These are phyloP conservation scores for Epichloe sp. DNA, from an alignment of 2,329 filamentous ascomycete species.

Conservation along the genomic window DNA sequence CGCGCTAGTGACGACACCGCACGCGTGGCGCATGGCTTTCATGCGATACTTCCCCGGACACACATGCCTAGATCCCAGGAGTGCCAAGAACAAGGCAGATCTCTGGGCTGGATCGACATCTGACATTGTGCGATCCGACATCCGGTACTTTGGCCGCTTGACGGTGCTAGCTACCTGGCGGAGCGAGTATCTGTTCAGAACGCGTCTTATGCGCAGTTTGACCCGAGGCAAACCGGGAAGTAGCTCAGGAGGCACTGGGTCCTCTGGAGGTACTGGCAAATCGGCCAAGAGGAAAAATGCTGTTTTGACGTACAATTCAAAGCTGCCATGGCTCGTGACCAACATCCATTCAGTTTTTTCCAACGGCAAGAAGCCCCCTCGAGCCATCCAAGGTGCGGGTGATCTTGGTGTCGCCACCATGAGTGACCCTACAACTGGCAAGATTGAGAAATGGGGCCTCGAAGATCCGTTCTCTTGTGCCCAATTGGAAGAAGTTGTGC, in stretches of 20 bases:
- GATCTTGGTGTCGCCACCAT: slow-evolving; percentile 66
- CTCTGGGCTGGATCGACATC: slow-evolving; percentile 31
- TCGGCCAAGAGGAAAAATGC: slow-evolving; percentile 56
- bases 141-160: slow-evolving; percentile 69
- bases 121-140: slow-evolving; percentile 53
- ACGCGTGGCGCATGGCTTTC: slow-evolving; percentile 90
- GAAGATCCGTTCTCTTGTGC: slow-evolving; percentile 61
- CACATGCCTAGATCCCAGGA: slow-evolving; percentile 23
- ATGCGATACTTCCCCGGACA: slow-evolving; percentile 78
- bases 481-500: slow-evolving; percentile 66
- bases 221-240: slow-evolving; percentile 66
- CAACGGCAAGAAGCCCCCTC: slow-evolving; percentile 58
- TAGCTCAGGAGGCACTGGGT: slow-evolving; percentile 35
- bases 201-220: slow-evolving; percentile 68
- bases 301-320: slow-evolving; percentile 75
- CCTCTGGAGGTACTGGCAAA: slow-evolving; percentile 33
- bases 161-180: slow-evolving; percentile 84
- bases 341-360: slow-evolving; percentile 68
- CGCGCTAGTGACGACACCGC: slow-evolving; percentile 72
- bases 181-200: slow-evolving; percentile 86
- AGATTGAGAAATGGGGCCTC: slow-evolving; percentile 69
- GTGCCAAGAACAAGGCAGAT: slow-evolving; percentile 21
- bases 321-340: slow-evolving; percentile 65
- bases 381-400: slow-evolving; percentile 71
- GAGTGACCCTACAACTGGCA: slow-evolving; percentile 67